Conservation (phyloP, 768 basidiomycete species). For the Suillus bovinus region DNA sequence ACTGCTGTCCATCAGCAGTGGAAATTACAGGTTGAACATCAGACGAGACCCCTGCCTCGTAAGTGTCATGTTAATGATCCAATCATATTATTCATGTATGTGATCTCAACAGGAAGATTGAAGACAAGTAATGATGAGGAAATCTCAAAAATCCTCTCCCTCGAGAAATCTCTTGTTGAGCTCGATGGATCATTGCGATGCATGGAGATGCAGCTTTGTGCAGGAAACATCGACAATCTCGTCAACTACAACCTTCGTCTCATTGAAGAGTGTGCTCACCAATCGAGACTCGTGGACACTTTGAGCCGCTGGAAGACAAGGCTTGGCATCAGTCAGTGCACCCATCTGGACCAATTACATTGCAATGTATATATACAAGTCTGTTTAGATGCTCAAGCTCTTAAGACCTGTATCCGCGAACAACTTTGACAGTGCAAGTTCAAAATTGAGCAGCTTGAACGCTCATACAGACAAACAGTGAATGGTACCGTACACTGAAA, state of each 20-base stretch:
- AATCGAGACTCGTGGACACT: neutral
- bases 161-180: neutral
- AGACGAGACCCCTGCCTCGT: constrained; percentile 4
- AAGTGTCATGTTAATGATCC: neutral
- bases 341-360: neutral
- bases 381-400: neutral
- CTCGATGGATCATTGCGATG: neutral
- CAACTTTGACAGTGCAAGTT: neutral
- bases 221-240: neutral
- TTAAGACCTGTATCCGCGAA: neutral
- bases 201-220: neutral
- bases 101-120: neutral
- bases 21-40: constrained; percentile 6
- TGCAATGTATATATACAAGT: neutral
- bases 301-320: neutral
- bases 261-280: neutral
- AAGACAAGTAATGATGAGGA: neutral
- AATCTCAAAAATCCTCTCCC: neutral
- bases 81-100: neutral
- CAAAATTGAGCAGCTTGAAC: neutral
- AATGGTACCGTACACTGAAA: neutral
- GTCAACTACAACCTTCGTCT: neutral
- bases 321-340: neutral
- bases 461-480: neutral
- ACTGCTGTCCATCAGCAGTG: constrained; percentile 7